These are phyloP conservation scores for Endogone sp. DNA, from an alignment of 192 early-diverging fungal genomes.

Conservation along the genomic window DNA sequence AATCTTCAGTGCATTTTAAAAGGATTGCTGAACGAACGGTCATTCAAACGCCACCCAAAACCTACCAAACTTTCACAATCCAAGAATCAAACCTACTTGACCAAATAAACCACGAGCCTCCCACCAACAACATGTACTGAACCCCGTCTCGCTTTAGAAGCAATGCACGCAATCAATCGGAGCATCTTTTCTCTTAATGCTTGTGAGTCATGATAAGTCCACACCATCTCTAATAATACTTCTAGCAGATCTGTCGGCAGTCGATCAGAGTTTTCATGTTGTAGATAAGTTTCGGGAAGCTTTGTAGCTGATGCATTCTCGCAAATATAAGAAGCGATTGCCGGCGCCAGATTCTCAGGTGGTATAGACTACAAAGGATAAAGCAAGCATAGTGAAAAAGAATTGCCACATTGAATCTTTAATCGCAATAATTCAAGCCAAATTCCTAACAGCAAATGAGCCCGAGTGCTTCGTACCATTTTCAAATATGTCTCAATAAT, in stretches of 20 bases:
- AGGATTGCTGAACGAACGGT: neutral
- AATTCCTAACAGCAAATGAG: too few relatives aligned
- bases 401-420: neutral
- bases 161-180: neutral
- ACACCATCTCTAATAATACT: neutral
- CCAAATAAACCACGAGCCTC: neutral
- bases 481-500: too few relatives aligned
- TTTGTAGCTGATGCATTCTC: neutral
- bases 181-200: neutral
- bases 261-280: neutral
- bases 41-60: neutral
- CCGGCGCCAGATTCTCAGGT: neutral
- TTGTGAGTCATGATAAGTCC: neutral
- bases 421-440: neutral
- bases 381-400: neutral
- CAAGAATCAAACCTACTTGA: neutral
- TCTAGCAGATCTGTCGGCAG: neutral
- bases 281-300: neutral
- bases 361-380: neutral
- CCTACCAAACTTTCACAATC: neutral
- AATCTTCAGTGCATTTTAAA: neutral
- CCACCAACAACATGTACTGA: neutral
- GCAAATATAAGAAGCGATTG: neutral
- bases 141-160: neutral
- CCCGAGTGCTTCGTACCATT: too few relatives aligned